A percentile compares a stretch with the other conserved stretches of the same genome.
Conservation (phyloP, 176 grass and related monocot species). For the Puccinellia tenuiflora region DNA sequence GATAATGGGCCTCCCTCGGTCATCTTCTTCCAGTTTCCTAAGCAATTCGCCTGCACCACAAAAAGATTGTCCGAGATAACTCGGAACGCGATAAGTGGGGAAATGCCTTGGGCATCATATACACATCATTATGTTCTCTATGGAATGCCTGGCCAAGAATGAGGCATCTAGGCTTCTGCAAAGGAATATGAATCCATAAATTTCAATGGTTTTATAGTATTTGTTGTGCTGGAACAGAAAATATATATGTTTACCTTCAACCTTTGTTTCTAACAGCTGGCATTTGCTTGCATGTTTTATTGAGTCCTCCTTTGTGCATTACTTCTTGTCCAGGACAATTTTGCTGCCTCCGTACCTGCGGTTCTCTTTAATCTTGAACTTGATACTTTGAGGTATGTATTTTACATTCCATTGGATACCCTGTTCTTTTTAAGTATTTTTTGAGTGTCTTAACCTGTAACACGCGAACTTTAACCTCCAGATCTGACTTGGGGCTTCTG, state of each 20-base stretch:
- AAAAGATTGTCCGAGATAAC: no score
- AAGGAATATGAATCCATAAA: not conserved
- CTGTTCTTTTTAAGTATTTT: not conserved
- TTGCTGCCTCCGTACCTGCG: constrained; percentile 57
- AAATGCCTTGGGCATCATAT: not conserved
- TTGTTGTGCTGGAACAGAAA: not conserved
- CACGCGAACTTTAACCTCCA: constrained; percentile 26
- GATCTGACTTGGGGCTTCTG: constrained; percentile 91
- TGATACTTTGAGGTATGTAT: constrained; percentile 75
- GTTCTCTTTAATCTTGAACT: constrained; percentile 98
- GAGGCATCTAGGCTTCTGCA: not conserved
- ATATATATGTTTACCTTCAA: not conserved
- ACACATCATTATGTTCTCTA: not conserved
- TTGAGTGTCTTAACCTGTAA: not conserved
- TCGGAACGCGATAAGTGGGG: not conserved
- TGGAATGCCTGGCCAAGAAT: not conserved
- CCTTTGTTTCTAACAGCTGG: not conserved
- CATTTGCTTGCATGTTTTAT: not conserved
- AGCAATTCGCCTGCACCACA: no score
- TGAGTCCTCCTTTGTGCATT: constrained; percentile 4
- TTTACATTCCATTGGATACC: constrained; percentile 9
- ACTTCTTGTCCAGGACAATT: constrained; percentile 65
- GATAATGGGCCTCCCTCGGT: not conserved
- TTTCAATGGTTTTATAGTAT: not conserved
- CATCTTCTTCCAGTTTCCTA: no score